Base-by-base conservation (phyloP, 75 land plant genomes). In the Pseudotsuga menziesii region DNA sequence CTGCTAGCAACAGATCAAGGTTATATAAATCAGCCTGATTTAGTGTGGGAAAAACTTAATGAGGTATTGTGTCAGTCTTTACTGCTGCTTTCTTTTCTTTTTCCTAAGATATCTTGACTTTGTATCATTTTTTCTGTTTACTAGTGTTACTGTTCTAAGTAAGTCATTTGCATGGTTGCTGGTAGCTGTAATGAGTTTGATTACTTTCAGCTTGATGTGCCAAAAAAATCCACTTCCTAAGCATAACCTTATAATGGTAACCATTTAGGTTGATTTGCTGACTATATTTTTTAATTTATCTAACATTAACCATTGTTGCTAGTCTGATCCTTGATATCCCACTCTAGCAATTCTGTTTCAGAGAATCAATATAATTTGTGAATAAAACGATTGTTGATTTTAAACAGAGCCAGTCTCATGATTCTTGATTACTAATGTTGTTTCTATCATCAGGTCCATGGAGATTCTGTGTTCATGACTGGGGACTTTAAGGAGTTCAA, bases 11-110 rank as follows among this genome's bases (percentile, higher is more conserved):
- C 92, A 16, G 99, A 97, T 82, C 98, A 94, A 78, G 99, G 98
- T 35, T 97, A 92, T 75, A 76, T 97, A 20, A 89, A 88, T 81
- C 93, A 97, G 75, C 94, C 98, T 61, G 96, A 91, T 79, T 76
- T 97, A 69, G 99, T 97, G 0, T 97, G 99, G 99, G 98, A 97
- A 74, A 91, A 94, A 79, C 80, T 97, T 35, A 88, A 86, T 83
- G 95, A 95, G 99, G 98, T 97, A 83, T 74, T 62, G 44, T 26
- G 23, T 57, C 52, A 26, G 23, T 75, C 62, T 73, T 55, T 48
- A 55, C 52, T 23, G 19, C 19, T 74, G 2, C 52, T 41, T 4
- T 22, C 14, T n/a, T 39, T 69, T 39, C 26, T 74, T 77, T 41
- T 77, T 19, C 74, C 75, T 55, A 3, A 58, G 76, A 69, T 69